These are phyloP conservation scores for Ceratocystis eucalypticola DNA, from an alignment of 2,329 filamentous ascomycete species.

Conservation along the genomic window DNA sequence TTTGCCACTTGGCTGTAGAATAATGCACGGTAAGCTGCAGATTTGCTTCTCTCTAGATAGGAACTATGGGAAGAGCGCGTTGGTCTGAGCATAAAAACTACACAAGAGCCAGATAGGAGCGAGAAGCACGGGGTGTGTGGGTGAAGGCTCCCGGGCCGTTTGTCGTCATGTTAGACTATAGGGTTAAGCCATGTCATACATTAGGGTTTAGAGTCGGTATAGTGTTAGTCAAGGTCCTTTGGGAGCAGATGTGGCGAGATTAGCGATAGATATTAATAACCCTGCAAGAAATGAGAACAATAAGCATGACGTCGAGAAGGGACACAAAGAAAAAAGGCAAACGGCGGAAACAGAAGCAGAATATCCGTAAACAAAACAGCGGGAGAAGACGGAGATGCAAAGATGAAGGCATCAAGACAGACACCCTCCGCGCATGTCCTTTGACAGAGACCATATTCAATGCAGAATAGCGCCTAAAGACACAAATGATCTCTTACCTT, in stretches of 20 bases:
- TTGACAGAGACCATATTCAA: neutral
- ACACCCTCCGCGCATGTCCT: neutral
- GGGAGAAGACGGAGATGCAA: too few relatives aligned
- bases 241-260: neutral
- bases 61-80: neutral
- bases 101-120: neutral
- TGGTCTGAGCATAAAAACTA: neutral
- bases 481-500: too few relatives aligned
- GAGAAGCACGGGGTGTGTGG: neutral
- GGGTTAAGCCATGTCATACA: neutral
- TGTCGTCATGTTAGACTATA: neutral
- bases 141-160: too few relatives aligned
- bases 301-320: neutral
- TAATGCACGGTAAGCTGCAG: neutral
- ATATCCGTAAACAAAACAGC: neutral
- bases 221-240: neutral
- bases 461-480: neutral
- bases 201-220: neutral
- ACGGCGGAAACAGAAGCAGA: neutral
- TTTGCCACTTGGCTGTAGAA: neutral
- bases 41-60: neutral
- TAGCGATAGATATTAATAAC: conserved; percentile 1
- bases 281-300: neutral
- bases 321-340: neutral
- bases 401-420: neutral